A percentile compares a stretch with the other conserved stretches of the same genome.
Conservation (phyloP, 1,284 basidiomycete genomes). For the Papiliotrema nemorosa region DNA sequence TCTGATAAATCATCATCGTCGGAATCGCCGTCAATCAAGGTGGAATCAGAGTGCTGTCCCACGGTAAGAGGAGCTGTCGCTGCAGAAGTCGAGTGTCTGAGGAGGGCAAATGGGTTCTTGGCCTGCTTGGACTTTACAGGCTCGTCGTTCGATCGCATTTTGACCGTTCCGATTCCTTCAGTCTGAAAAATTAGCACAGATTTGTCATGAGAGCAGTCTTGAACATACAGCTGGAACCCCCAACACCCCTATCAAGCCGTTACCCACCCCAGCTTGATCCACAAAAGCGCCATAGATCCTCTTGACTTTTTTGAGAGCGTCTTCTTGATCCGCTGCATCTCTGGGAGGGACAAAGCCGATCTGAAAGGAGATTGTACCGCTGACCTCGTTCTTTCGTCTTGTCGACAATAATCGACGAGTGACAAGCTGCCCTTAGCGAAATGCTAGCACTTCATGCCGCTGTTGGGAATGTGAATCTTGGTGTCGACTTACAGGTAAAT, state of each 20-base stretch:
- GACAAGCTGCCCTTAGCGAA: conserved; percentile 53
- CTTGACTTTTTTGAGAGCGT: conserved; percentile 26
- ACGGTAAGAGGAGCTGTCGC: conserved; percentile 18
- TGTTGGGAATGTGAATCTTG: not conserved
- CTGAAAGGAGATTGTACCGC: conserved; percentile 67
- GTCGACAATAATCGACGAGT: conserved; percentile 63
- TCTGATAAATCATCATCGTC: conserved; percentile 61
- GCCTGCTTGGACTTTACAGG: not conserved
- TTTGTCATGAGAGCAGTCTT: conserved; percentile 3
- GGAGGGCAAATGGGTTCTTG: conserved; percentile 4
- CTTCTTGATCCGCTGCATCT: conserved; percentile 17
- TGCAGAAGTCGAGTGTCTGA: conserved; percentile 19
- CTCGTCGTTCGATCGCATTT: conserved; percentile 23
- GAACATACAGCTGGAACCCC: conserved; percentile 67
- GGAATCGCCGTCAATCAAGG: conserved; percentile 39
- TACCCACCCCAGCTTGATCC: conserved; percentile 60
- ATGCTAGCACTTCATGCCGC: not conserved
- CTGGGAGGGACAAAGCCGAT: conserved; percentile 65
- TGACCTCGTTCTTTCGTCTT: conserved; percentile 49
- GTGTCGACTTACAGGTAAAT: conserved; percentile 32
- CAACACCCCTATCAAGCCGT: conserved; percentile 49
- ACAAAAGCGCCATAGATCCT: conserved; percentile 63
- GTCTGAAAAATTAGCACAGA: conserved; percentile 56
- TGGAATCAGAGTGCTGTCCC: conserved; percentile 14
- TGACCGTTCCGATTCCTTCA: conserved; percentile 78